A percentile compares a stretch with the other conserved stretches of the same genome.
phyloP scores from a whole-genome alignment of 768 basidiomycete genomes.

The Dictyophora rubrovolvata region DNA sequence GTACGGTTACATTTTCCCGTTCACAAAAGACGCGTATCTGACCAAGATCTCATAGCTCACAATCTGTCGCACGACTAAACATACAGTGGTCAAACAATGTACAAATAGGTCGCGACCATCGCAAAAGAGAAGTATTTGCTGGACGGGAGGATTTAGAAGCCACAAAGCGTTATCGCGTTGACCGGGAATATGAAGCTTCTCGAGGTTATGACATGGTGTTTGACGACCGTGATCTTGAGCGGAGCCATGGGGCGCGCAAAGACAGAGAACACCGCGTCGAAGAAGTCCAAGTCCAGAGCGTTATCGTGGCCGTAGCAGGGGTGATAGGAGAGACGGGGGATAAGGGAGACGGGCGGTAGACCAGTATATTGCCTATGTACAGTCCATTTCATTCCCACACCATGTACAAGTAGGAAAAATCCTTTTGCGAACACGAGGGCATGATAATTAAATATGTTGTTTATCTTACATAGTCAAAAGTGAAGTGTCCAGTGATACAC shows the following conservation, averaged over 20 bases:
- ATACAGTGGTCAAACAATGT: conserved; percentile 73
- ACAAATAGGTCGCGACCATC: conserved; percentile 32
- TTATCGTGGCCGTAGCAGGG: conserved; percentile 21
- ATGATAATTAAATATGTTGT: no score
- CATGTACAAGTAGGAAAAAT: no score
- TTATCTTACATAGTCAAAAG: no score
- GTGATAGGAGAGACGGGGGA: conserved; percentile 17
- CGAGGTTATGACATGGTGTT: conserved; percentile 74
- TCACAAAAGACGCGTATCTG: not conserved
- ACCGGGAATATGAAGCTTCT: conserved; percentile 19
- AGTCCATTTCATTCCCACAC: no score
- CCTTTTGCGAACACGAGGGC: no score
- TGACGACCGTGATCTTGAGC: conserved; percentile 44
- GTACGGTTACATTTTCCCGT: conserved; percentile 37
- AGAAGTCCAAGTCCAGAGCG: conserved; percentile 14
- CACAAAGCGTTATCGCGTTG: conserved; percentile 54
- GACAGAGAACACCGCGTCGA: conserved; percentile 19
- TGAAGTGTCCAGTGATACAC: no score
- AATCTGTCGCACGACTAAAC: conserved; percentile 88
- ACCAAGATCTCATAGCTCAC: conserved; percentile 43
- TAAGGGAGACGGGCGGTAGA: conserved; percentile 2
- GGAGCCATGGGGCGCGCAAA: conserved; percentile 26
- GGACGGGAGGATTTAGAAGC: conserved; percentile 69
- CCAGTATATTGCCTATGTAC: not conserved
- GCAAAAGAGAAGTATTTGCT: conserved; percentile 40